Conservation (phyloP, 1,139 yeast genomes). For the Blastobotrys malaysiensis region DNA sequence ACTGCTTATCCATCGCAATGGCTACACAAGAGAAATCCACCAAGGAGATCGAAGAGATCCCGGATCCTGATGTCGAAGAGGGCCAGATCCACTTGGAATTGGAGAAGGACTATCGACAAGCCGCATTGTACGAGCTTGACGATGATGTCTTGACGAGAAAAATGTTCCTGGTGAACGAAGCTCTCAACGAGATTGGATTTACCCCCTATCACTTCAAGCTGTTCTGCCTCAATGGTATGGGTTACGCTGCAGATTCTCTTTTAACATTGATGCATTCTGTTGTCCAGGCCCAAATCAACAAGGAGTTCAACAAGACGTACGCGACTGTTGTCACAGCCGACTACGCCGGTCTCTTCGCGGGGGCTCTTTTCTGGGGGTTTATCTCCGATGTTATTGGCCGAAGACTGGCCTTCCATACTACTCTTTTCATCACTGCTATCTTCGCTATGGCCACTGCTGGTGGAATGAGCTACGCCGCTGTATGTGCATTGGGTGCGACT, state of each 20-base stretch:
- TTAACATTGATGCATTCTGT: constrained; percentile 44
- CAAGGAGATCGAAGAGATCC: not conserved
- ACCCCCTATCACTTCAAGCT: constrained; percentile 26
- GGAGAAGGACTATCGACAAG: not conserved
- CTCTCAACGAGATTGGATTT: constrained; percentile 26
- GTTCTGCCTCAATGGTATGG: constrained; percentile 45
- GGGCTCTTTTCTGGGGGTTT: constrained; percentile 54
- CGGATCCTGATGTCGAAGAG: not conserved
- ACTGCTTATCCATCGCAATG: not conserved
- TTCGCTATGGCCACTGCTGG: constrained; percentile 52
- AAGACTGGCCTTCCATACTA: constrained; percentile 48
- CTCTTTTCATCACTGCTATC: constrained; percentile 46
- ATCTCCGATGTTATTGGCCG: constrained; percentile 57
- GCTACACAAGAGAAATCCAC: not conserved
- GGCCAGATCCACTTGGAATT: not conserved
- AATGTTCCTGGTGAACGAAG: constrained; percentile 26
- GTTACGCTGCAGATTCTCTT: constrained; percentile 60
- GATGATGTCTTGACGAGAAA: constrained; percentile 13
- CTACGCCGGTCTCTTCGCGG: constrained; percentile 48
- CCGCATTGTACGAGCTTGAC: not conserved
- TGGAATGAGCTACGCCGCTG: constrained; percentile 41
- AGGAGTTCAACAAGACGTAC: constrained; percentile 21
- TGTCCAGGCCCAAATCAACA: constrained; percentile 31
- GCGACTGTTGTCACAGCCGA: constrained; percentile 40
- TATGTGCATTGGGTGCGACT: constrained; percentile 44